These are phyloP conservation scores for Areca catechu DNA, from an alignment of 176 grass and related monocot genomes.

Conservation along the genomic window DNA sequence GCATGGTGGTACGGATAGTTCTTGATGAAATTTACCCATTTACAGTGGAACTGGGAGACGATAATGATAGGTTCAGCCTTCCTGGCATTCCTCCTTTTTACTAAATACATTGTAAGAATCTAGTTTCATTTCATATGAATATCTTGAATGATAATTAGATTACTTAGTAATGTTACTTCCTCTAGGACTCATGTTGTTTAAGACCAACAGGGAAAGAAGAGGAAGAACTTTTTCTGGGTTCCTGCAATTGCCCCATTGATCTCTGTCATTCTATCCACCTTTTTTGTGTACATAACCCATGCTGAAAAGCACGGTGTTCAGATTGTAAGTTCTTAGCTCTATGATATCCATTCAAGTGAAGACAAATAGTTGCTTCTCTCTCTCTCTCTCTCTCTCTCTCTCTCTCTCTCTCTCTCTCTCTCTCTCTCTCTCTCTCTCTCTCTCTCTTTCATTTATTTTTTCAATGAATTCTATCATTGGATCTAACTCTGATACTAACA, in stretches of 20 bases:
- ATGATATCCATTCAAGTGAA: too few relatives aligned
- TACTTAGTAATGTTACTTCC: slow-evolving; percentile 1
- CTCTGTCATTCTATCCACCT: slow-evolving; percentile 74
- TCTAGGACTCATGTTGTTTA: slow-evolving; percentile 7
- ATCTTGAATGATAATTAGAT: background rate
- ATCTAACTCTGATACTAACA: too few relatives aligned
- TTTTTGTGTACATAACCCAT: slow-evolving; percentile 77
- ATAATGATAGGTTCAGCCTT: slow-evolving; percentile 63
- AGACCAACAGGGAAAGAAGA: slow-evolving; percentile 66
- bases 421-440: too few relatives aligned
- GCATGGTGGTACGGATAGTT: too few relatives aligned
- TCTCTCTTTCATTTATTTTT: too few relatives aligned
- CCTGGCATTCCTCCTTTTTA: slow-evolving; percentile 62
- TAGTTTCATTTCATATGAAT: slow-evolving; percentile 1
- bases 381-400: too few relatives aligned
- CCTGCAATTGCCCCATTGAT: slow-evolving; percentile 77
- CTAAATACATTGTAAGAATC: slow-evolving; percentile 63
- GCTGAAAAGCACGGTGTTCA: slow-evolving; percentile 89
- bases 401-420: too few relatives aligned
- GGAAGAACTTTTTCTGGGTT: slow-evolving; percentile 73
- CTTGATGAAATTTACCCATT: slow-evolving; percentile 3
- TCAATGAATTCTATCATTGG: too few relatives aligned
- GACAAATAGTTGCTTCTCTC: too few relatives aligned
- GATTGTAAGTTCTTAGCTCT: slow-evolving; percentile 61
- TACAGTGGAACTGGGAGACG: slow-evolving; percentile 97